Evolutionary conservation across 1,284 basidiomycete species (phyloP), one percentile per base, ranked within the genome.

Genomic region (Ustilago sp.): DNA sequence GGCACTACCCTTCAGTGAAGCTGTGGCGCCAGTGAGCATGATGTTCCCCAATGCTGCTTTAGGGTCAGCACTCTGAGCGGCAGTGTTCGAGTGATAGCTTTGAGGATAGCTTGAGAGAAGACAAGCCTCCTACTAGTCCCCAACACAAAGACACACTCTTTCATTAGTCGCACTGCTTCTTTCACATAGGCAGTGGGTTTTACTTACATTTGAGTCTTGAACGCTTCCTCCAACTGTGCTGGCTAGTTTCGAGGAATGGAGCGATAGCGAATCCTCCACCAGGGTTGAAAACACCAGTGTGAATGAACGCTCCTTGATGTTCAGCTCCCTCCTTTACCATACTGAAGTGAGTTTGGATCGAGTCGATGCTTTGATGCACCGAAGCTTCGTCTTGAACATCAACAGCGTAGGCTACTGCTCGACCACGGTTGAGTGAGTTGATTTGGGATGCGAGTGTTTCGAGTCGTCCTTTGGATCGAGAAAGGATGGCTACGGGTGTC

Each of bases 401-500:
- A 0, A 77, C 75, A 4, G 70, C 54, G 23, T 74, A 77, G 19
- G 67, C 71, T 11, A 58, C 62, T 35, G 75, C 75, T 7, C 61
- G 31, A 0, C 71, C 75, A 35, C 57, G 52, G 13, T 53, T 41
- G 17, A 59, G 58, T 8, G 60, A 53, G 57, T 74, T 77, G 53
- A 77, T 67, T 43, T 74, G 70, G 35, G 59, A 54, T 0, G 75
- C 75, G 15, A 77, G 67, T 39, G 62, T 47, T 31, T 77, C 72
- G 15, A 74, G 59, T 15, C 68, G 64, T 13, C 68, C 68, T 31
- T 67, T 68, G 28, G 63, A 59, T 28, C 75, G 68, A 19, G 72
- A 74, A 4, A 77, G 72, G 9, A 77, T 57, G n/a, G 75, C 75
- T 28, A 74, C 72, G 38, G 75, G 48, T 77, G 75, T 4, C 75